Percentiles rank a stretch among this genome's conserved stretches.
These are phyloP conservation scores for Sugiyamaella mastotermitis DNA, from an alignment of 805 yeast species.

Conservation along the genomic window DNA sequence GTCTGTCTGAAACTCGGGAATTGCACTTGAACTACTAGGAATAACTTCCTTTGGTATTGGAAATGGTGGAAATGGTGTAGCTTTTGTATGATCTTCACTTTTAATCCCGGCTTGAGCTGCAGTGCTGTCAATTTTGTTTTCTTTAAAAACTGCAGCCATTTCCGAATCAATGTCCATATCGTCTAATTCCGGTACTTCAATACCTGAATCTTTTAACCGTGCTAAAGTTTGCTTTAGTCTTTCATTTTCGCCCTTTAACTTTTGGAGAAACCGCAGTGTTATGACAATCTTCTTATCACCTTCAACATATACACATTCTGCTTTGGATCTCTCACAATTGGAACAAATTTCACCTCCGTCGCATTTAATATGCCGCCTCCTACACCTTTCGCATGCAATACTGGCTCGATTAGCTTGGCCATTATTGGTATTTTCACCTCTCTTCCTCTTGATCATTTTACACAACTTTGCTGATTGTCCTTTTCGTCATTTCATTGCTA, in stretches of 20 bases:
- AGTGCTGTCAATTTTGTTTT: not conserved
- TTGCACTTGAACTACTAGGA: not conserved
- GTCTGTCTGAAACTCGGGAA: too few species aligned
- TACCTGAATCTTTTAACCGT: not conserved
- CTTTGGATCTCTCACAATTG: conserved; percentile 15
- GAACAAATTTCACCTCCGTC: conserved; percentile 20
- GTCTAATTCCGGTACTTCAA: not conserved
- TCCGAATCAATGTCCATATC: conserved; percentile 3
- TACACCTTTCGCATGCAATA: conserved; percentile 23
- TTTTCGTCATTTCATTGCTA: too few species aligned
- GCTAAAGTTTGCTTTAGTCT: conserved; percentile 8
- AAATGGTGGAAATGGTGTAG: too few species aligned
- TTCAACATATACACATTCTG: conserved; percentile 20
- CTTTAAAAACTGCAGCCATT: not conserved
- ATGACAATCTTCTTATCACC: conserved; percentile 24
- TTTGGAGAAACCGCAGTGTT: conserved; percentile 18
- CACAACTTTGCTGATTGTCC: too few species aligned
- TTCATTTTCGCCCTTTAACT: conserved; percentile 17
- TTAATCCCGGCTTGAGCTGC: not conserved
- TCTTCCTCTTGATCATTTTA: too few species aligned
- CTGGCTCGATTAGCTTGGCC: too few species aligned
- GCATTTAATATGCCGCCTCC: conserved; percentile 22
- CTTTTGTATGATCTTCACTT: not conserved
- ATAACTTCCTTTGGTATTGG: too few species aligned
- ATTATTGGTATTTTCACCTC: too few species aligned